phyloP scores from a whole-genome alignment of 306 rosid species.

The Sicyos baderoa region DNA sequence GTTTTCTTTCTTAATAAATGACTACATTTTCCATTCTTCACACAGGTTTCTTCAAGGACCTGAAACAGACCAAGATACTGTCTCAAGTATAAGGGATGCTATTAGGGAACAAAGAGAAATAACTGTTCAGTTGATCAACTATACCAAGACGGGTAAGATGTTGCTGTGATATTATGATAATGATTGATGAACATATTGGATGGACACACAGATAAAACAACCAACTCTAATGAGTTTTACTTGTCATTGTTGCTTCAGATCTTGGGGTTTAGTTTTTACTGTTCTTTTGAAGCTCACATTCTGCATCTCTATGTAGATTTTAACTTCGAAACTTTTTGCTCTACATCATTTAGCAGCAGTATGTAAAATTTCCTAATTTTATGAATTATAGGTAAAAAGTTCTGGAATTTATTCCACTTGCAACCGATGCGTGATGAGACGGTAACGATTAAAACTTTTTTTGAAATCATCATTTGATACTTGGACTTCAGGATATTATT shows the following conservation, averaged over 20 bases:
- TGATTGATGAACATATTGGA: constrained; percentile 4
- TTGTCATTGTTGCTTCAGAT: background rate
- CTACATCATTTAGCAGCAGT: background rate
- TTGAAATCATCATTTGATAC: background rate
- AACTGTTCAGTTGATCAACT: constrained; percentile 94
- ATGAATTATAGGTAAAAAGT: constrained; percentile 67
- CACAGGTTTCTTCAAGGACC: constrained; percentile 98
- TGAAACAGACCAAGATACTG: constrained; percentile 82
- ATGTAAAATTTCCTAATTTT: constrained; percentile 7
- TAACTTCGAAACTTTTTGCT: constrained; percentile 5
- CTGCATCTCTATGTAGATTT: background rate
- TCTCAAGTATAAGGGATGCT: constrained; percentile 67
- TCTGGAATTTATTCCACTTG: constrained; percentile 98
- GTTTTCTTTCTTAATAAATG: background rate
- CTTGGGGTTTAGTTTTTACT: background rate
- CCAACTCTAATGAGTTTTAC: background rate
- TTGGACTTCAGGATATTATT: constrained; percentile 15
- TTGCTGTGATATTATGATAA: constrained; percentile 9
- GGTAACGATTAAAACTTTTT: constrained; percentile 33
- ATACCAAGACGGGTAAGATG: constrained; percentile 82
- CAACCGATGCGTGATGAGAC: constrained; percentile 96
- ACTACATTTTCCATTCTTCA: constrained; percentile 10
- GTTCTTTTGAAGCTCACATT: background rate
- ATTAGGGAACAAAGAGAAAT: constrained; percentile 81
- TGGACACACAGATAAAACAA: background rate